phyloP scores from a whole-genome alignment of 306 rosid genomes.

The Acacia confusa region DNA sequence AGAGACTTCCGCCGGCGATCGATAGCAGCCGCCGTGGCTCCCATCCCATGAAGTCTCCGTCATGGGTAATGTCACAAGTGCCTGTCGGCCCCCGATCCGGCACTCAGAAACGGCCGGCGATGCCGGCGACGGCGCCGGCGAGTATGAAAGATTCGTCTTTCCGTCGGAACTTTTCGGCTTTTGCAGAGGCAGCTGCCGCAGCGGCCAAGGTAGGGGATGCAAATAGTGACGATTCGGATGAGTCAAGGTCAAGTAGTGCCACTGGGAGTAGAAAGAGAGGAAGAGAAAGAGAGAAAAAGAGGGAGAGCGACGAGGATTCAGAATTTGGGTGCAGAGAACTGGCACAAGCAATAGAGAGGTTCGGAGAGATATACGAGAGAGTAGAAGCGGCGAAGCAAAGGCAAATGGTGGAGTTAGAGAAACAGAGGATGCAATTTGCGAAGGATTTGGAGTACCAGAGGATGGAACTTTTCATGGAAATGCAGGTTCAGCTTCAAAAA shows the following conservation, averaged over 20 bases:
- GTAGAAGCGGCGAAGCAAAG: constrained; percentile 59
- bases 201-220: constrained; percentile 46
- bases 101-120: constrained; percentile 49
- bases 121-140: constrained; percentile 19
- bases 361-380: constrained; percentile 60
- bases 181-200: constrained; percentile 46
- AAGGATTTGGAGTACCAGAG: constrained; percentile 73
- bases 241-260: constrained; percentile 36
- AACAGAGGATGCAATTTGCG: constrained; percentile 65
- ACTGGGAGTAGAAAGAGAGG: constrained; percentile 29
- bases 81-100: constrained; percentile 69
- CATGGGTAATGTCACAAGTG: constrained; percentile 39
- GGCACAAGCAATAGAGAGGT: constrained; percentile 56
- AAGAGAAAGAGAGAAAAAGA: constrained; percentile 16
- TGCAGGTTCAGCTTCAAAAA: constrained; percentile 55
- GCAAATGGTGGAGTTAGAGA: constrained; percentile 73
- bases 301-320: constrained; percentile 6
- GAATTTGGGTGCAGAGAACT: constrained; percentile 46
- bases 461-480: constrained; percentile 65
- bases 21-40: constrained; percentile 23
- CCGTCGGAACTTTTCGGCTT: constrained; percentile 47
- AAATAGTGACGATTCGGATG: constrained; percentile 34
- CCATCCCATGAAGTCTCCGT: constrained; percentile 28
- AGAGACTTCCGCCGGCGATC: constrained; percentile 32
- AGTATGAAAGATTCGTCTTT: constrained; percentile 19